Base-by-base conservation (phyloP, 768 basidiomycete species). In the Leccinum boreale region DNA sequence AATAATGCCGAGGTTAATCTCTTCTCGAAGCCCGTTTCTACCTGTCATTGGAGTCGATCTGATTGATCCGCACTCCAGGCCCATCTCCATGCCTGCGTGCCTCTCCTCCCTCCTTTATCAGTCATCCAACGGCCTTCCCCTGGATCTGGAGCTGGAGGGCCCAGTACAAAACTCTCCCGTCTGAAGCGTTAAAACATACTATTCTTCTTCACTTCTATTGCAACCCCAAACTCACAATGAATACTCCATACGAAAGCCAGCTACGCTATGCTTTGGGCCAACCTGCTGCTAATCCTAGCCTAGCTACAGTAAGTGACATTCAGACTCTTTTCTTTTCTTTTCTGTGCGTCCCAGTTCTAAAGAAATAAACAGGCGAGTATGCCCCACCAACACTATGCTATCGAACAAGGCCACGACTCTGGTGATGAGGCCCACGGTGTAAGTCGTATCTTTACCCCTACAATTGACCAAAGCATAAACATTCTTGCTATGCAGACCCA, bases 131-230 rank as follows among this genome's bases (percentile, higher is more conserved):
- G 15, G 14, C 47, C 42, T 50, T 62, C 51, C 50, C 19, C 15
- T 23, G 46, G 31, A 44, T 33, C 21, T 11, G 39, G 12, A 39
- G 17, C 39, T 62, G 60, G 60, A 62, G 42, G 3, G n/a, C 19
- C 15, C 14, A 7, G 12, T 3, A 15, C n/a, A 19, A 44, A 44
- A 44, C 10, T 44, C 15, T 14, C 15, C 3, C 23, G 19, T 3
- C 15, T 26, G 23, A 8, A 29, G 21, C 21, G 17, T 36, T 6
- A 36, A 36, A 31, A 31, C 31, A 31, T 11, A 11, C 31, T 31
- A 36, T 14, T 17, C 5, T 19, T n/a, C 10, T 29, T 28, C 19
- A 21, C 39, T 14, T 10, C 28, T 29, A 17, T 35, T 6, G 17
- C 42, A 17, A 36, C 5, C 14, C 5, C 2, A 1, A 24, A 3